Conservation (phyloP, 352 stramenopile species). For the Phytophthora fragariaefolia region DNA sequence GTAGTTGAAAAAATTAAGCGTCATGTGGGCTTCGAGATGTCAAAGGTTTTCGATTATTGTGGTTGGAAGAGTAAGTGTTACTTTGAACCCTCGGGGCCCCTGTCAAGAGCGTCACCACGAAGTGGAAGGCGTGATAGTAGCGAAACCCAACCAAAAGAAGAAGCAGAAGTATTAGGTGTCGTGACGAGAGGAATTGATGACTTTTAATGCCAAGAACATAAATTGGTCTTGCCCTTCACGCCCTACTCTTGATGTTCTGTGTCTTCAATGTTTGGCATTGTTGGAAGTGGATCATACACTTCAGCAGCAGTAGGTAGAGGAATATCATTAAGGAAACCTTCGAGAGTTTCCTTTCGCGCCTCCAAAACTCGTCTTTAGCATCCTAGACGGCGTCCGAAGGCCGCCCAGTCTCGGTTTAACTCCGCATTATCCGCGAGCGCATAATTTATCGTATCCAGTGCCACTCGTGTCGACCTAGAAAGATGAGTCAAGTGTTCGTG, state of each 20-base stretch:
- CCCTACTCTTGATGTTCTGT: background rate
- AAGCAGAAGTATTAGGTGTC: background rate
- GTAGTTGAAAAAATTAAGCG: conserved; percentile 3
- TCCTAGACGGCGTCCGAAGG: too few relatives aligned
- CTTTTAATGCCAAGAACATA: background rate
- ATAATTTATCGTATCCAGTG: too few relatives aligned
- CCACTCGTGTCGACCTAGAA: too few relatives aligned
- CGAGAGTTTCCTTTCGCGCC: too few relatives aligned
- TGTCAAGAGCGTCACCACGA: background rate
- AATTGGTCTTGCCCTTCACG: too few relatives aligned
- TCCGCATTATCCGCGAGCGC: too few relatives aligned
- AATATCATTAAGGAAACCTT: too few relatives aligned
- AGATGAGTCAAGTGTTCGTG: too few relatives aligned
- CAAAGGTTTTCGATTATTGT: background rate
- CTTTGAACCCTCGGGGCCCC: background rate
- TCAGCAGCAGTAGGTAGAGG: background rate
- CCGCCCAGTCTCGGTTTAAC: too few relatives aligned
- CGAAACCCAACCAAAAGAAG: background rate
- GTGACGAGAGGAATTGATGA: background rate
- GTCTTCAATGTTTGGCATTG: background rate
- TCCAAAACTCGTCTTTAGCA: too few relatives aligned
- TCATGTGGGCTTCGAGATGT: conserved; percentile 2
- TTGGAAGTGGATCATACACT: background rate
- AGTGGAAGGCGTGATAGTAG: background rate
- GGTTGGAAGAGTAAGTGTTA: conserved; percentile 2